Evolutionary conservation across 495 filamentous ascomycete species (phyloP).

Genomic region (Ascobolus immersus): DNA sequence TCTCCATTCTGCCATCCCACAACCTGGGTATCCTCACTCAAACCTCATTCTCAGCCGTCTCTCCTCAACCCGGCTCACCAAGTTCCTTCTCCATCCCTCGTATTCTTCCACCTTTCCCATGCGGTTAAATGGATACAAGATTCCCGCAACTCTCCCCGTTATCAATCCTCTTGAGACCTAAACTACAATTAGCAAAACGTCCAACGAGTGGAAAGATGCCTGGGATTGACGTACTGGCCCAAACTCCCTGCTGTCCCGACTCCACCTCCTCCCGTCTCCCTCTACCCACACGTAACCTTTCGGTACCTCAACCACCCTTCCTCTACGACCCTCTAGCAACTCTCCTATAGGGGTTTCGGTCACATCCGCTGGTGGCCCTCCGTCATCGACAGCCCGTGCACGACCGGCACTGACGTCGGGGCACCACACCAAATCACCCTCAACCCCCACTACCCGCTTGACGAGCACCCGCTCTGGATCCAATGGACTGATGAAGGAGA

Average conservation of each 20-base stretch:
- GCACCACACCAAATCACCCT: constrained; percentile 30
- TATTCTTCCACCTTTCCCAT: constrained; percentile 17
- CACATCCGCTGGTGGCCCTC: no score
- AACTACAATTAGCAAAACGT: background rate
- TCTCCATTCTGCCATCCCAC: no score
- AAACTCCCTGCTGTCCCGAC: constrained; percentile 33
- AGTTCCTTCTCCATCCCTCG: constrained; percentile 22
- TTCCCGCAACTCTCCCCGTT: constrained; percentile 23
- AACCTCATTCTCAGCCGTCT: no score
- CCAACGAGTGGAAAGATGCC: background rate
- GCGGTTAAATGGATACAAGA: constrained; percentile 23
- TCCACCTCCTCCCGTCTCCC: constrained; percentile 28
- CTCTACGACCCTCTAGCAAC: constrained; percentile 9
- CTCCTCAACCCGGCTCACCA: background rate
- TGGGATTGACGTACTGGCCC: constrained; percentile 27
- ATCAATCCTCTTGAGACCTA: constrained; percentile 23
- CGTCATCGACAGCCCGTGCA: constrained; percentile 7
- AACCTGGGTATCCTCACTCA: no score
- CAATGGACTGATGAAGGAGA: constrained; percentile 28
- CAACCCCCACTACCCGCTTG: constrained; percentile 32
- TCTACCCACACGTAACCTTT: constrained; percentile 37
- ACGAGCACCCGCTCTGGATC: constrained; percentile 26
- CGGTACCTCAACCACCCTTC: constrained; percentile 20
- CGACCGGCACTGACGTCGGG: constrained; percentile 22
- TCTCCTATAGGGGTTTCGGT: no score